A percentile compares a stretch with the other conserved stretches of the same genome.
Conservation (phyloP, 257 asterid species). For the Primulina huaijiensis region DNA sequence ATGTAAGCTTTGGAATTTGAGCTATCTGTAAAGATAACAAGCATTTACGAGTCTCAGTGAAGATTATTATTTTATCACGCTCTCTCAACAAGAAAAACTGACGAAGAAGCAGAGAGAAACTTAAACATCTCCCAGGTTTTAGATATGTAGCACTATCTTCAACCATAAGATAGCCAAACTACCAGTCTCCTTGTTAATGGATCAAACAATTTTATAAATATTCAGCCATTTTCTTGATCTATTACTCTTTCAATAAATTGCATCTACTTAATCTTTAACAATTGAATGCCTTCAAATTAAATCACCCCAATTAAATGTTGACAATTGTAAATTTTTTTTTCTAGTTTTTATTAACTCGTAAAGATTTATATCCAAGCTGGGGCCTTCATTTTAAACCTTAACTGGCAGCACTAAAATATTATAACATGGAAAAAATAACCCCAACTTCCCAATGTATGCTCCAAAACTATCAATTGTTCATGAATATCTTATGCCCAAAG, state of each 20-base stretch:
- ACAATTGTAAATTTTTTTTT: background rate
- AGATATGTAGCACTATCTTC: conserved; percentile 1
- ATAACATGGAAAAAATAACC: background rate
- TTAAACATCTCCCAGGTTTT: background rate
- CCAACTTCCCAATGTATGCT: background rate
- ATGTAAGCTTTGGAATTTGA: conserved; percentile 85
- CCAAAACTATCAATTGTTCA: background rate
- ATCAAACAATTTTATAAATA: background rate
- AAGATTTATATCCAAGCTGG: background rate
- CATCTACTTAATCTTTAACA: conserved; percentile 3
- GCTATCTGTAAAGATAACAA: conserved; percentile 59
- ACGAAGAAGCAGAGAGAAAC: conserved; percentile 16
- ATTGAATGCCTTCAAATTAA: background rate
- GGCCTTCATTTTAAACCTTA: conserved; percentile 17
- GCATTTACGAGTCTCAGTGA: conserved; percentile 20
- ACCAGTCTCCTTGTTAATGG: background rate
- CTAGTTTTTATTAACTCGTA: background rate
- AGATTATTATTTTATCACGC: conserved; percentile 9
- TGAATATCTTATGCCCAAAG: background rate
- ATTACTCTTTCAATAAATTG: background rate
- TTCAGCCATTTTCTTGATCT: background rate
- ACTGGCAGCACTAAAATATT: conserved; percentile 13
- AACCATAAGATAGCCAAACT: background rate
- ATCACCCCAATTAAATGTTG: conserved; percentile 1
- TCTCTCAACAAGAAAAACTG: background rate